phyloP scores from a whole-genome alignment of 106 monocot genomes.

The Narthecium ossifragum region DNA sequence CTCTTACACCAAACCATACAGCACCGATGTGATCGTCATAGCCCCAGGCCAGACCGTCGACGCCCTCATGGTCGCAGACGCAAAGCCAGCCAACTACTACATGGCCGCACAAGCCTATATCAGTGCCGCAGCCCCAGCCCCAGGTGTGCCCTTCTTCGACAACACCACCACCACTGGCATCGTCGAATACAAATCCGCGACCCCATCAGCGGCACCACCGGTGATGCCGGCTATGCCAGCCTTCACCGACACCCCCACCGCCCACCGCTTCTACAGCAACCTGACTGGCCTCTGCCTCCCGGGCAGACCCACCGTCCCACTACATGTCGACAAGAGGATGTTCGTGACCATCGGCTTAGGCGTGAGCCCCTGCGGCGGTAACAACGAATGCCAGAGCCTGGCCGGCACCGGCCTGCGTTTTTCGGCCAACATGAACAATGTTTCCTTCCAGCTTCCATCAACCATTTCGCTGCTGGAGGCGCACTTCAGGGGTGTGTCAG shows the following conservation, averaged over 20 bases:
- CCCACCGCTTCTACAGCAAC: constrained; percentile 24
- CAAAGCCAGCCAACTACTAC: constrained; percentile 9
- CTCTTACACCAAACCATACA: constrained; percentile 9
- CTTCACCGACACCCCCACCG: constrained; percentile 25
- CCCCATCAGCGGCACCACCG: neutral
- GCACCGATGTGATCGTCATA: constrained; percentile 7
- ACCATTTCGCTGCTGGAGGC: constrained; percentile 17
- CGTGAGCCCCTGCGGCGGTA: neutral
- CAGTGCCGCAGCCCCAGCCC: too few relatives aligned
- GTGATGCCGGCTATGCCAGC: constrained; percentile 22
- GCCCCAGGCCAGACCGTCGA: constrained; percentile 23
- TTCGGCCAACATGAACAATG: constrained; percentile 27
- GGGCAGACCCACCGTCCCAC: constrained; percentile 6
- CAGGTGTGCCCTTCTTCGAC: neutral
- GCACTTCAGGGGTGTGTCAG: constrained; percentile 6
- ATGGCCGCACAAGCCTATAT: constrained; percentile 11
- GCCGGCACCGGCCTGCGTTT: neutral
- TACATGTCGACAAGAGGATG: constrained; percentile 24
- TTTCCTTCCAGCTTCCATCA: constrained; percentile 10
- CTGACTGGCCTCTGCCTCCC: neutral
- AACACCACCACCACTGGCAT: constrained; percentile 11
- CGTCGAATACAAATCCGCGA: constrained; percentile 4
- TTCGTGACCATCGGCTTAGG: constrained; percentile 18
- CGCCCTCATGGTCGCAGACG: constrained; percentile 6
- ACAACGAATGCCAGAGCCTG: neutral